Evolutionary conservation across 768 basidiomycete genomes (phyloP).

Genomic region (Tylopilus sp.): DNA sequence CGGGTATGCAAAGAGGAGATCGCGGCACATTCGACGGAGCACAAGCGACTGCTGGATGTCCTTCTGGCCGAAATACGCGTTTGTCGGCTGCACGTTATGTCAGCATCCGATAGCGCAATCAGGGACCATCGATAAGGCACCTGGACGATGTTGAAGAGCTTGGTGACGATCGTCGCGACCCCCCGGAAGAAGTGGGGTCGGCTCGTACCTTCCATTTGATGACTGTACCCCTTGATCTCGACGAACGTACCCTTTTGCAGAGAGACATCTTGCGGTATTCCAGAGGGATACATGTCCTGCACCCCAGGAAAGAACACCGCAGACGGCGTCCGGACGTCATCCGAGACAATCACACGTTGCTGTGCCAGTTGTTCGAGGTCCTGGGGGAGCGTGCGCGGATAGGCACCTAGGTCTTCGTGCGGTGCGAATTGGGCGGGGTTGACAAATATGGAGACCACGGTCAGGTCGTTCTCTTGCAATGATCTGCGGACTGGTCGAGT

Average conservation of each 20-base stretch:
- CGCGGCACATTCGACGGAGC: constrained; percentile 70
- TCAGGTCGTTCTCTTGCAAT: constrained; percentile 74
- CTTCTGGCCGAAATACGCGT: constrained; percentile 96
- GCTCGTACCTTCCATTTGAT: constrained; percentile 89
- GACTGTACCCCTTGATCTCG: constrained; percentile 85
- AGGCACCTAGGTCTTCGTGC: constrained; percentile 86
- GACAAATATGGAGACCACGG: constrained; percentile 94
- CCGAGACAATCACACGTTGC: constrained; percentile 31
- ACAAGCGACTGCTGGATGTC: constrained; percentile 96
- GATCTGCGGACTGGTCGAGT: constrained; percentile 68
- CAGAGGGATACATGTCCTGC: constrained; percentile 89
- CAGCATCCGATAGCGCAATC: not conserved
- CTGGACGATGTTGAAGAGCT: constrained; percentile 90
- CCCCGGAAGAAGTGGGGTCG: constrained; percentile 93
- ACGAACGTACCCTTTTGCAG: constrained; percentile 87
- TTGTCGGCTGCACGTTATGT: constrained; percentile 55
- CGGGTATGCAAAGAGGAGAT: constrained; percentile 81
- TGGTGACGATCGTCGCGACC: constrained; percentile 91
- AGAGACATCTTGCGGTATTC: constrained; percentile 71
- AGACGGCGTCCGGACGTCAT: constrained; percentile 42
- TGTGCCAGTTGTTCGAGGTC: constrained; percentile 65
- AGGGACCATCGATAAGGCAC: constrained; percentile 37
- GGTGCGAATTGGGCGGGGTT: constrained; percentile 98
- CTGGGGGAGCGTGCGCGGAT: constrained; percentile 79
- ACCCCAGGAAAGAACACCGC: constrained; percentile 81